Base-by-base conservation (phyloP, 2,329 filamentous ascomycete genomes). In the Fusarium subtropicale region DNA sequence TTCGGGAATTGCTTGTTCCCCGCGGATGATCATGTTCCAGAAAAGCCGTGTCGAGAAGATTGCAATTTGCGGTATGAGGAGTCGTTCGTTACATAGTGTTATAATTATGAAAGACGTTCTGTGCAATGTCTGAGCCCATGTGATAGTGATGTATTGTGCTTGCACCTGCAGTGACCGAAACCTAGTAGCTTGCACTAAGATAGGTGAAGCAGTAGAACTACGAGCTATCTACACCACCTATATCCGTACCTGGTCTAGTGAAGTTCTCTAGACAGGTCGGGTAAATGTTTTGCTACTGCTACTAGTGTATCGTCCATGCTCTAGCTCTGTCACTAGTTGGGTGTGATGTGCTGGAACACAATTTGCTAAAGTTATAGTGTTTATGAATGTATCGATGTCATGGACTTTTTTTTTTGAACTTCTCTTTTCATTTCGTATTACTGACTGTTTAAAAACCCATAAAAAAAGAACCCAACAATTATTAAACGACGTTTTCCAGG, bases 1-100 rank as follows among this genome's bases (percentile, higher is more conserved):
- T 20, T 66, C 46, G 47, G 62, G 36, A 46, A 48, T 50, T 47
- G 34, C 38, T 66, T 60, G 46, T 45, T 64, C 61, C 62, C 62
- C 62, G 28, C 26, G 28, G 56, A 62, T 36, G 36, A 61, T 45
- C 20, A 48, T 38, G 22, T 30, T 53, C 22, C 20, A 28, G n/a
- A 57, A 31, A 47, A 36, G 38, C 38, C 34, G 22, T 30, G 36
- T 31, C 36, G 41, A 46, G 54, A 24, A 38, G 24, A 22, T 65
- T 65, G 36, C 39, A 58, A 65, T 48, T 33, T 65, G 52, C 46
- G 62, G 33, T 38, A 28, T 46, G 47, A 44, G 39, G 28, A 30
- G 42, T n/a, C 26, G 33, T 51, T 46, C 51, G 28, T 12, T 30
- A 30, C 28, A 30, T 30, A 30, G 28, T 30, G 12, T 11, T 11